Evolutionary conservation across 2,329 filamentous ascomycete species (phyloP).

Genomic region (Calonectria henricotiae): DNA sequence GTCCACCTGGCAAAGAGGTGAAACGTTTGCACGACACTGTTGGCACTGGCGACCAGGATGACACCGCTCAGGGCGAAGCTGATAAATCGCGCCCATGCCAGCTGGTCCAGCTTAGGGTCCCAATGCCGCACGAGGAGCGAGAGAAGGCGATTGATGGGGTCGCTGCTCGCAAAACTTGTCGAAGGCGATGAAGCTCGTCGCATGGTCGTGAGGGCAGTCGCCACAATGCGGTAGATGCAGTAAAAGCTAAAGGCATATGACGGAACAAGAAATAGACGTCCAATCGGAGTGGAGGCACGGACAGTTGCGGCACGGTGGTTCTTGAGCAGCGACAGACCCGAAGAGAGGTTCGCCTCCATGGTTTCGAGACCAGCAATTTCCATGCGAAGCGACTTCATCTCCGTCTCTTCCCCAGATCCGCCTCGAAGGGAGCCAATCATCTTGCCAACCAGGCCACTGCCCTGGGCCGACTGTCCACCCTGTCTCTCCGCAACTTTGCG

Average conservation of each 20-base stretch:
- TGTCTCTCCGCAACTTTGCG: constrained; percentile 68
- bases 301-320: constrained; percentile 76
- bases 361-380: constrained; percentile 86
- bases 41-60: constrained; percentile 86
- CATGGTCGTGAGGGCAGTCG: constrained; percentile 79
- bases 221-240: constrained; percentile 86
- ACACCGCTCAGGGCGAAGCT: constrained; percentile 87
- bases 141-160: constrained; percentile 88
- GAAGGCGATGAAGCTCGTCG: constrained; percentile 67
- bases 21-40: constrained; percentile 88
- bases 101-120: constrained; percentile 86
- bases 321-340: constrained; percentile 76
- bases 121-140: constrained; percentile 87
- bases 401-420: constrained; percentile 72
- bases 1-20: constrained; percentile 84
- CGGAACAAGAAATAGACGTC: constrained; percentile 75
- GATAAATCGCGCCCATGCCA: constrained; percentile 88
- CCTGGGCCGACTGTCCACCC: constrained; percentile 47
- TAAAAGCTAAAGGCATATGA: constrained; percentile 84
- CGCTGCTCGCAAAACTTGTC: constrained; percentile 76
- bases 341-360: constrained; percentile 82
- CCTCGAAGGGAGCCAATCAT: constrained; percentile 81
- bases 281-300: constrained; percentile 77
- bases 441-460: constrained; percentile 78
- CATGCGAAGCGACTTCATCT: constrained; percentile 76